Evolutionary conservation across 306 rosid genomes (phyloP), one percentile per base, ranked within the genome.

Genomic region (Pterocarpus santalinus): DNA sequence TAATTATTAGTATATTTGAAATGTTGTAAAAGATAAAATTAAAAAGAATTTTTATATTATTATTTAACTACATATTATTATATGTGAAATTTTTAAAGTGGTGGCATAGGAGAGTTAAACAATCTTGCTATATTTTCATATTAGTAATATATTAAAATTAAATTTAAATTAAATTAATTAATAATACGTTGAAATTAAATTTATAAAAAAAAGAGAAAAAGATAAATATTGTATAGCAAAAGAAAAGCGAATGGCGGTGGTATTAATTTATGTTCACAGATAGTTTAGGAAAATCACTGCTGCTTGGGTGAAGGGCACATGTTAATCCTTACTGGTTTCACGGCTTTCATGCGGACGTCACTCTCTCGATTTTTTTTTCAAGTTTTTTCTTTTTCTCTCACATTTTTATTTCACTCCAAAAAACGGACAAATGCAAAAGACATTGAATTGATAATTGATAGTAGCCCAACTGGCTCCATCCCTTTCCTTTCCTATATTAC

Each of bases 271-370:
- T 47, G 12, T 9, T 47, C 14, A 47, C 14, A 47, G 53, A 13
- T 47, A 9, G 7, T 47, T 47, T 47, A 47, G 53, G 53, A 3
- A 2, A 8, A 47, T 47, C 7, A 47, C 14, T 47, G 53, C 53
- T 9, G 53, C 53, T 9, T 3, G 53, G 1, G 15, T 1, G 12
- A 8, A 47, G 53, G 53, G 15, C 53, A 13, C 53, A 47, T 9
- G 53, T 12, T 47, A 47, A 47, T 47, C 53, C 61, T 61, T 69
- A 51, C 82, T 61, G 71, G 57, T 69, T 80, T 75, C 65, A 53
- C 82, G 85, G 51, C 16, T 41, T 80, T 69, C 70, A 4, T 46
- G 75, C 41, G 52, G 53, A 33, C 55, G 78, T 46, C 79, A 17
- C 77, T 28, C 22, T 73, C 73, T 58, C 8, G 6, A 43, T 43